phyloP scores from a whole-genome alignment of 495 filamentous ascomycete species.

The Penicillium manginii region DNA sequence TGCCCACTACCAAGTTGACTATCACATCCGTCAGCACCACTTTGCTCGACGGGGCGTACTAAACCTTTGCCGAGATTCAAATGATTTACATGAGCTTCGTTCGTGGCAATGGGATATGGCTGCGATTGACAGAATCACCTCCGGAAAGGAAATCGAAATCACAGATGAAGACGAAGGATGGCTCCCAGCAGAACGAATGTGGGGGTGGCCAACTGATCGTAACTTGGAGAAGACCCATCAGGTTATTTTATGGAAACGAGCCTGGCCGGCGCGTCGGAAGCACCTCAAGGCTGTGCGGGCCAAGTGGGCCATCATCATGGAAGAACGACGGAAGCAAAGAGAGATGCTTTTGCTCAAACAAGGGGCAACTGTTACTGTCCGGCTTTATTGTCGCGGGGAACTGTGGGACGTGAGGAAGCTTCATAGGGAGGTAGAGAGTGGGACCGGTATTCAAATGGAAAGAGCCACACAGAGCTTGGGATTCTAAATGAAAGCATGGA shows the following conservation, averaged over 20 bases:
- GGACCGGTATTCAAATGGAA: slow-evolving; percentile 1
- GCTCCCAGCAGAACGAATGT: background rate
- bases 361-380: slow-evolving; percentile 17
- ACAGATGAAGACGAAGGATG: background rate
- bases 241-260: slow-evolving; percentile 27
- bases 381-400: slow-evolving; percentile 27
- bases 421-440: slow-evolving; percentile 4
- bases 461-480: slow-evolving; percentile 15
- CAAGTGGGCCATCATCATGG: slow-evolving; percentile 33
- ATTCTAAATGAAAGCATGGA: slow-evolving; percentile 5
- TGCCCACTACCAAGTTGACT: slow-evolving; percentile 40
- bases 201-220: slow-evolving; percentile 26
- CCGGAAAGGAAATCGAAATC: slow-evolving; percentile 5
- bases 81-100: slow-evolving; percentile 32
- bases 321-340: slow-evolving; percentile 30
- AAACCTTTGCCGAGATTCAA: slow-evolving; percentile 31
- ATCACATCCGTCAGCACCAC: slow-evolving; percentile 42
- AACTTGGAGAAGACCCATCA: slow-evolving; percentile 28
- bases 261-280: slow-evolving; percentile 19
- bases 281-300: slow-evolving; percentile 20
- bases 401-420: slow-evolving; percentile 21
- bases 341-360: slow-evolving; percentile 14
- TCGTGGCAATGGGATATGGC: slow-evolving; percentile 32
- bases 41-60: slow-evolving; percentile 26
- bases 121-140: slow-evolving; percentile 3